These are phyloP conservation scores for Taphrina wiesneri DNA, from an alignment of 1,139 yeast genomes.

Conservation along the genomic window DNA sequence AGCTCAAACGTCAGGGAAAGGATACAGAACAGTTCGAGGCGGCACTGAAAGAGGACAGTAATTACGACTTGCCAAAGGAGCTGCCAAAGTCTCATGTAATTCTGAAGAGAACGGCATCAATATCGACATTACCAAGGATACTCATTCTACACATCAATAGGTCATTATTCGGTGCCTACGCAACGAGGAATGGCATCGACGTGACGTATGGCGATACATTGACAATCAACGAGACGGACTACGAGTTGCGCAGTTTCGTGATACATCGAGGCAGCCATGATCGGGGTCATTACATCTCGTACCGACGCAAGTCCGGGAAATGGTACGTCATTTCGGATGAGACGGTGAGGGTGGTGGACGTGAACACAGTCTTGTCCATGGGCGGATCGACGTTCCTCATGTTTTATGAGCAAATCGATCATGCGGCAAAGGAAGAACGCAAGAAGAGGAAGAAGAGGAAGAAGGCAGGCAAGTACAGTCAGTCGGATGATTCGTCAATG, in stretches of 20 bases:
- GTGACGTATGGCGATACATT: constrained; percentile 6
- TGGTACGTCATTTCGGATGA: constrained; percentile 30
- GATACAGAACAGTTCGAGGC: not conserved
- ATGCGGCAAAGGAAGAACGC: constrained; percentile 6
- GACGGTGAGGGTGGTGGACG: constrained; percentile 17
- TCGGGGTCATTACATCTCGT: constrained; percentile 30
- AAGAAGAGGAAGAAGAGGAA: constrained; percentile 6
- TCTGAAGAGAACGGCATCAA: not conserved
- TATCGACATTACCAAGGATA: constrained; percentile 8
- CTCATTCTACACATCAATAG: constrained; percentile 28
- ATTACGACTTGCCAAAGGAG: constrained; percentile 14
- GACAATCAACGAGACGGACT: not conserved
- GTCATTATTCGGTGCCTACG: constrained; percentile 18
- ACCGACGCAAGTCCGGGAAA: constrained; percentile 10
- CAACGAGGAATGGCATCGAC: constrained; percentile 24
- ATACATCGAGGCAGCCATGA: constrained; percentile 27
- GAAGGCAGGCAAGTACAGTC: not conserved
- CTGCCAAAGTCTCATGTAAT: not conserved
- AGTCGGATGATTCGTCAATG: not conserved
- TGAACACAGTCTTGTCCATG: not conserved
- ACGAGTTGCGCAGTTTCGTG: constrained; percentile 28
- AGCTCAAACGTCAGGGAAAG: not conserved
- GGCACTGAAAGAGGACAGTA: not conserved
- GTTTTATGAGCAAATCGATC: constrained; percentile 25
- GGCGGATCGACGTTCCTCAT: constrained; percentile 14